Evolutionary conservation across 768 basidiomycete genomes (phyloP), one percentile per base, ranked within the genome.

Genomic region (Holtermanniella nyarrowii): DNA sequence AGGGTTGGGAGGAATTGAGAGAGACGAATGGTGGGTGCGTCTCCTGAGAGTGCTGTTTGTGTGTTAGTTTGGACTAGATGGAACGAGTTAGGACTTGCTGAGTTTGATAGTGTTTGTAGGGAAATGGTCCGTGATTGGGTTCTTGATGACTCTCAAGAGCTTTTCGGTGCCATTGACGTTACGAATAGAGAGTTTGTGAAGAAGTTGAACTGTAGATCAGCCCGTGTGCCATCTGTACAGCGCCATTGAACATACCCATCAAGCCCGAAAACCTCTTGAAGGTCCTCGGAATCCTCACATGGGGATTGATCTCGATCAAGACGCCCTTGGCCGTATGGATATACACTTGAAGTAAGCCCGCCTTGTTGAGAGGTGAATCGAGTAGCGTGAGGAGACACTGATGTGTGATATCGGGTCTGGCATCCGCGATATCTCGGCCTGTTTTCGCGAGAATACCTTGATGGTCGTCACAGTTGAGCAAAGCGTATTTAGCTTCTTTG

Each of bases 381-480:
- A 99, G 80, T 5, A 99, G 77, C 0, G 95, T 99, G 60, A 99
- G 75, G 11, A 99, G 80, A 67, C 95, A 99, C 80, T 96, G 95
- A 70, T 99, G 95, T 0, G 95, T 97, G 65, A 97, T 97, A 74
- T 97, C 95, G 1, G 95, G 95, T 58, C 95, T 77, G n/a, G 95
- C 95, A 74, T 97, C 91, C 14, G 95, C 95, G 55, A 97, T 97
- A 73, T 99, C 95, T 68, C 93, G 80, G 14, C 90, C 89, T 0
- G 89, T 95, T 73, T 95, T 97, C 3, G 95, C 93, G 56, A 99
- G 77, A 60, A 99, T 95, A 50, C 93, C 93, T 71, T 99, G 95
- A 73, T 96, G 95, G 61, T 97, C 95, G 69, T 97, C 95, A 72
- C 95, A 97, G 73, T 99, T 99, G 59, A 99, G 73, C 53, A 99